Percentiles rank a stretch among this genome's conserved stretches.
These are phyloP conservation scores for Solanum hybrid DNA, from an alignment of 305 asterid genomes.

Conservation along the genomic window DNA sequence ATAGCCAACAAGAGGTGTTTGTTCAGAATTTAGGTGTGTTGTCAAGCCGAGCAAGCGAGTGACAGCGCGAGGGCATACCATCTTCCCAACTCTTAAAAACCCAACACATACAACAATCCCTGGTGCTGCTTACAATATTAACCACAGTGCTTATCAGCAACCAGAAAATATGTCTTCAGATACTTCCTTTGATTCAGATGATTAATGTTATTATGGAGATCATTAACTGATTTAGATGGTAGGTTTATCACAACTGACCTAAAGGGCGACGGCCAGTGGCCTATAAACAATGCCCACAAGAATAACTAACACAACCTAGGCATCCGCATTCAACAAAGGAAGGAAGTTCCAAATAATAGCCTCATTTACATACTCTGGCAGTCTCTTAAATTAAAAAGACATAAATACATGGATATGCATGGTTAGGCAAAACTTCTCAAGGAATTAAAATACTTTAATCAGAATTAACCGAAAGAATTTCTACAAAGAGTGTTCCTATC, in stretches of 20 bases:
- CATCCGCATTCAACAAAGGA: neutral
- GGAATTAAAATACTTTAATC: neutral
- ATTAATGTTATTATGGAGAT: neutral
- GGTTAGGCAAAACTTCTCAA: neutral
- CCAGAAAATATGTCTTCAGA: neutral
- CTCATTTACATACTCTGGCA: neutral
- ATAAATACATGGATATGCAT: neutral
- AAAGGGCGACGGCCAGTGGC: neutral
- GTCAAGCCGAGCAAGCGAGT: neutral
- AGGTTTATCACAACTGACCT: neutral
- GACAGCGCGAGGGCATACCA: neutral
- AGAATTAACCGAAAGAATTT: neutral
- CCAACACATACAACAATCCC: neutral
- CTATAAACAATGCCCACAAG: neutral
- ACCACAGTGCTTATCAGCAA: neutral
- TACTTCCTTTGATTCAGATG: neutral
- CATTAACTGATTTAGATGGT: neutral
- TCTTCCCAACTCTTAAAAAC: neutral
- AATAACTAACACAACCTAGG: neutral
- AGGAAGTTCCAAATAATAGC: neutral
- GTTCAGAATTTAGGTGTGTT: neutral
- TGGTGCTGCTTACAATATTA: neutral
- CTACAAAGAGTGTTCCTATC: neutral
- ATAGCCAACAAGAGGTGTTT: neutral
- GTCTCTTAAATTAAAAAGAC: neutral